Evolutionary conservation across 257 asterid genomes (phyloP).

Genomic region (Nicotiana attenuata): DNA sequence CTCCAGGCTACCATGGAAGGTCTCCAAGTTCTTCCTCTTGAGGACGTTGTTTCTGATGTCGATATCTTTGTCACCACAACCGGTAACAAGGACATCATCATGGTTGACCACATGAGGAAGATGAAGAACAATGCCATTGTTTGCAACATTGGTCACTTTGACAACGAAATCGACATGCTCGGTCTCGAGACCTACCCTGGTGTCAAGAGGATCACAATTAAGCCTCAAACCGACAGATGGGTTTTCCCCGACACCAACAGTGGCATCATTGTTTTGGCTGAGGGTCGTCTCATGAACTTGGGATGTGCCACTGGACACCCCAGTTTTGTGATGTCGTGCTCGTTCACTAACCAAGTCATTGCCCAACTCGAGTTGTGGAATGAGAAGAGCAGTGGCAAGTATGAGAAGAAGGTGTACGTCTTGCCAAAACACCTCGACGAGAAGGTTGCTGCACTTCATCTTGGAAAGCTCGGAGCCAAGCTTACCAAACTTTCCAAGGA

Average conservation of each 20-base stretch:
- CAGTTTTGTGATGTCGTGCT: constrained; percentile 64
- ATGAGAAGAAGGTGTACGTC: constrained; percentile 54
- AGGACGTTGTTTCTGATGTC: constrained; percentile 43
- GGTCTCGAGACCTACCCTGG: constrained; percentile 59
- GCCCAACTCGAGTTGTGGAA: constrained; percentile 68
- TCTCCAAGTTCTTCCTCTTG: constrained; percentile 48
- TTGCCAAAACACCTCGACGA: constrained; percentile 57
- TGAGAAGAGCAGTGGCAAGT: constrained; percentile 40
- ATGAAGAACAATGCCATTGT: constrained; percentile 64
- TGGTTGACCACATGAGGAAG: constrained; percentile 55
- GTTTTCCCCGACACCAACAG: constrained; percentile 42
- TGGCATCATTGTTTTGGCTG: constrained; percentile 48
- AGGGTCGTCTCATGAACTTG: constrained; percentile 66
- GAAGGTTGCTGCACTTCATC: constrained; percentile 65
- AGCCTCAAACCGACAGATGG: constrained; percentile 60
- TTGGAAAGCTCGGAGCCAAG: constrained; percentile 54
- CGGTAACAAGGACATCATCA: constrained; percentile 59
- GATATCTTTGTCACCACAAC: constrained; percentile 70
- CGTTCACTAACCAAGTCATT: constrained; percentile 58
- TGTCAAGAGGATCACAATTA: constrained; percentile 46
- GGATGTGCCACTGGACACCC: constrained; percentile 68
- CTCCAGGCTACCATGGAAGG: constrained; percentile 68
- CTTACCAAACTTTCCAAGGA: constrained; percentile 47
- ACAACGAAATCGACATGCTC: constrained; percentile 53
- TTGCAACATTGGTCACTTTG: constrained; percentile 71